Base-by-base conservation (phyloP, 805 yeast genomes). In the Ogataea degrootiae region DNA sequence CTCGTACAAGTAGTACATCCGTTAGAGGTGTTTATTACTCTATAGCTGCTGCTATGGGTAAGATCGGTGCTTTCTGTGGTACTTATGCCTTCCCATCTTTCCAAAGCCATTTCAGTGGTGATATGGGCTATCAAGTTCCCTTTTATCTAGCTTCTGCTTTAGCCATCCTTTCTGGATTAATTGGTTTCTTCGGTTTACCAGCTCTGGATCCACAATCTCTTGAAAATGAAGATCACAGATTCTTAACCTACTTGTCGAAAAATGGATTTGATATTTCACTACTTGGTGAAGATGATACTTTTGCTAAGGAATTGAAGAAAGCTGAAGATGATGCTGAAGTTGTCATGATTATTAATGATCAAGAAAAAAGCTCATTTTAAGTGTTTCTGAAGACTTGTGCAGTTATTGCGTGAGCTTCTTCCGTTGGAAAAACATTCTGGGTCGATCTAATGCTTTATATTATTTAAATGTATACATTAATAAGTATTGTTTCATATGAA, bases 1-100 rank as follows among this genome's bases (percentile, higher is more conserved):
- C 96, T 39, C 90, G 90, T 69, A 85, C 96, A 6, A 77, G 83
- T 42, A 85, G 96, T 40, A 83, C 96, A 9, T 83, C 96, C 19
- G 77, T 90, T 47, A 83, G 97, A 71, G 97, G 97, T 48, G 86
- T 86, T 59, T 87, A 85, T 69, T 91, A 91, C 63, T 94, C 94
- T 58, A 74, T 89, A 57, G 92, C 95, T 39, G 96, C 97, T 46
- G 96, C 96, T 26, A 57, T 82, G 45, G 97, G 96, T 61, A 91
- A 91, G 67, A 72, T 88, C 50, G 97, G 97, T 62, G 97, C 96
- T 1, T 90, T 91, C 62, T 85, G 83, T 31, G 97, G 97, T 46
- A 83, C 94, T 40, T 89, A 84, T 62, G 84, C 85, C 34, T 92
- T 92, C 79, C 96, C 97, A 38, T 77, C 80, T 44, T 84, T 91